Evolutionary conservation across 257 asterid genomes (phyloP).

Genomic region (Solanum ossicruentum): DNA sequence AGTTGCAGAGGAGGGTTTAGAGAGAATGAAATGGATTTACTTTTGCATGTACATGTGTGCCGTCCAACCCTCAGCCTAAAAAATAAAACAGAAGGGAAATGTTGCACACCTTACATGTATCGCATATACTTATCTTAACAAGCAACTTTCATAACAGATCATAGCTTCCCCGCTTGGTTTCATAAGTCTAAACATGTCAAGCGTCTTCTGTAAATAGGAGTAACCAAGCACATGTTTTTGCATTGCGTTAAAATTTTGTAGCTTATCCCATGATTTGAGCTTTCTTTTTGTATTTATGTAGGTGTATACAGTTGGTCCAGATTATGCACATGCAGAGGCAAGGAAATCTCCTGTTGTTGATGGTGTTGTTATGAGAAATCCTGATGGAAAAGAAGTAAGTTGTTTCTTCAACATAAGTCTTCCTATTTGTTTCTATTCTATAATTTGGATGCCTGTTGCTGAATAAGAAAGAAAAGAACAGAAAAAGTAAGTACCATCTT

Average conservation of each 20-base stretch:
- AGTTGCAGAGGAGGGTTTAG: neutral
- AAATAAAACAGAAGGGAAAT: neutral
- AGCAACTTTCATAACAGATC: neutral
- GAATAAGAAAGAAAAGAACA: neutral
- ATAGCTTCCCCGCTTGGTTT: neutral
- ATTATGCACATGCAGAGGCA: slow-evolving; percentile 99
- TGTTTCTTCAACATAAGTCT: neutral
- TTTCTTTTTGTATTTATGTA: slow-evolving; percentile 5
- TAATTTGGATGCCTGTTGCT: neutral
- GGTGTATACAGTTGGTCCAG: slow-evolving; percentile 98
- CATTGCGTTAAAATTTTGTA: neutral
- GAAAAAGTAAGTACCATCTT: neutral
- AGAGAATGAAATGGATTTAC: neutral
- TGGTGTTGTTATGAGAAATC: slow-evolving; percentile 99
- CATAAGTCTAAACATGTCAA: neutral
- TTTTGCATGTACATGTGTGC: neutral
- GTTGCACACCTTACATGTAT: neutral
- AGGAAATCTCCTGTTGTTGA: slow-evolving; percentile 99
- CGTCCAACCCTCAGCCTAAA: neutral
- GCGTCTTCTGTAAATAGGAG: neutral
- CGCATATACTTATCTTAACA: neutral
- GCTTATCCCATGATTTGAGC: neutral
- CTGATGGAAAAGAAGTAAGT: slow-evolving; percentile 96
- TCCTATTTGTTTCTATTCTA: neutral
- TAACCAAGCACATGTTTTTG: neutral